Evolutionary conservation across 768 basidiomycete genomes (phyloP), one percentile per base, ranked within the genome.

Genomic region (Boletus bicolor): DNA sequence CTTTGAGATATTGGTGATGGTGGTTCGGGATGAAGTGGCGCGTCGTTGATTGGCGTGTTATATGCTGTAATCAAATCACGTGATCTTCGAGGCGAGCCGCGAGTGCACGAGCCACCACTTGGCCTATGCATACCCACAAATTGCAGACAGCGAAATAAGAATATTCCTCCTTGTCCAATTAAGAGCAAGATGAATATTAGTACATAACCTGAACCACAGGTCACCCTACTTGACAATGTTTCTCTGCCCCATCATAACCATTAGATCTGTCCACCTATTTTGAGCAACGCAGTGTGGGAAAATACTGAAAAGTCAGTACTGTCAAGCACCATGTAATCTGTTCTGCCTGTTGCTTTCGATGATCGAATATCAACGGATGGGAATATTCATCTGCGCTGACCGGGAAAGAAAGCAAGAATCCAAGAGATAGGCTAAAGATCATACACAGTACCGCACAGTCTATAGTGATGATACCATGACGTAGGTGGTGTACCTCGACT

Each of bases 11-110:
- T 52, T 39, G 55, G 55, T 68, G 64, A 55, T 69, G 63, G 64
- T 68, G 61, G 69, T 70, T 38, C 49, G 44, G 43, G 54, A 52
- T 35, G 35, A 63, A 61, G 41, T 4, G 51, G 61, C 66, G 70
- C 68, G 68, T 63, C 62, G 68, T 67, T 70, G 66, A 65, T 70
- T 57, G 59, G 64, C 62, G 58, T 69, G 59, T 70, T 70, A 62
- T 72, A 70, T 67, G 58, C 30, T 37, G 60, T 66, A 64, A 65
- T 58, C 21, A 30, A 2, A 32, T 46, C 69, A 70, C 67, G 60
- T 70, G 69, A 59, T 28, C n/a, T 36, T 19, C 19, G 19, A 19
- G 19, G 19, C 19, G 19, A 19, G 19, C 19, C 19, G 28, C 11
- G 44, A 9, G 49, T 36, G 56, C 57, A 51, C 57, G 24, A 50